Base-by-base conservation (phyloP, 2,329 filamentous ascomycete species). In the Neoascochyta sp. region DNA sequence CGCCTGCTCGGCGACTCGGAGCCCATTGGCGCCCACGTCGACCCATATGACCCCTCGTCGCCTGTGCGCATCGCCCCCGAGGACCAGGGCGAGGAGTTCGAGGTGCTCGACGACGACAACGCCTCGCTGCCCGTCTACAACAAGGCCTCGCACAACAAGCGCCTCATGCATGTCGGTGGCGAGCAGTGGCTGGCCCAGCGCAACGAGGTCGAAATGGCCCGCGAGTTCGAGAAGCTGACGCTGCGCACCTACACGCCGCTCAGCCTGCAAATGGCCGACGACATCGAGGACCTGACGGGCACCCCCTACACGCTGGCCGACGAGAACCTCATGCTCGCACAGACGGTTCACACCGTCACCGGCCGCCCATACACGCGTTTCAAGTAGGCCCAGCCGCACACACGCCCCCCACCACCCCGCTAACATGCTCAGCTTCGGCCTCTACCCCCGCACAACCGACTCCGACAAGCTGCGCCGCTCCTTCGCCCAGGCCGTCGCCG, bases 401-500 rank as follows among this genome's bases (percentile, higher is more conserved):
- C n/a, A n/a, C n/a, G n/a, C n/a, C n/a, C n/a, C n/a, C n/a, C n/a
- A n/a, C n/a, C n/a, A n/a, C n/a, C n/a, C n/a, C n/a, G n/a, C n/a
- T n/a, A n/a, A n/a, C n/a, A n/a, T n/a, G n/a, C n/a, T n/a, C 20
- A 54, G 51, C 34, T 57, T 56, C 26, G 57, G 52, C 17, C 36
- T 48, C 16, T 30, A 42, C 16, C 36, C 34, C 25, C 47, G 46
- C 13, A 32, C 39, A 9, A 39, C 37, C 4, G 39, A 41, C 10
- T 24, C 38, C 6, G 24, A 35, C 10, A 35, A 48, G 8, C 41
- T 59, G 10, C 48, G 48, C 24, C 58, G 51, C 23, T 65, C 70
- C 17, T 66, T 80, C 22, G 73, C 75, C 39, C 69, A 74, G 39
- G 70, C 76, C 4, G 62, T 75, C 8, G 69, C 80, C 4, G 77